Evolutionary conservation across 2,329 filamentous ascomycete species (phyloP), one percentile per base, ranked within the genome.

Genomic region (Colletotrichum echinochloae): DNA sequence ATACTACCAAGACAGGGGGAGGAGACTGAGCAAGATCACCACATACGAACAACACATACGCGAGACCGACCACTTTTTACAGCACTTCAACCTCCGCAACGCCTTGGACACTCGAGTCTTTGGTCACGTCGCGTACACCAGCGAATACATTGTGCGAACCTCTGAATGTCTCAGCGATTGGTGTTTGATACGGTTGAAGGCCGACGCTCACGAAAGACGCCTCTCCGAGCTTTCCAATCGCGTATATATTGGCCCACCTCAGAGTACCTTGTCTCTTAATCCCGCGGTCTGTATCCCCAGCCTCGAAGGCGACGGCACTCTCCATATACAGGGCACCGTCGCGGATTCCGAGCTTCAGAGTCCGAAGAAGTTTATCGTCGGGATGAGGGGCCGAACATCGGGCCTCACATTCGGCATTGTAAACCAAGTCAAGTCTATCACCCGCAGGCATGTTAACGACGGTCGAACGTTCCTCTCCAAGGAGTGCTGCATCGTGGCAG

Each of bases 271-370:
- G 4, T 49, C 28, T 49, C 1, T 2, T 23, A 7, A 16, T 5
- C n/a, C n/a, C n/a, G 2, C 7, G 5, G 8, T 16, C 11, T 2
- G 2, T 1, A 16, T 16, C 23, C n/a, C 5, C 11, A 12, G 16
- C 46, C 23, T 28, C 11, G 5, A 49, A 5, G 3, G 7, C 3
- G 23, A 49, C 23, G 1, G 46, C 6, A 49, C 46, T 7, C 11
- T 49, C 4, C 14, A 28, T 14, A 49, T 49, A 26, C 23, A 16
- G 5, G 23, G 46, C 11, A 18, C 28, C 11, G 23, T 49, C 14
- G 23, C 46, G 23, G 46, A 6, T 26, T 26, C 46, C 1, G 3
- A 49, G 46, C 23, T 49, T 28, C 14, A 26, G 46, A 23, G 28
- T 2, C 4, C 46, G 11, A 26, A 5, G 5, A 16, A 14, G 11